phyloP scores from a whole-genome alignment of 148 eudicot species.

The Rhododendron mucronatum region DNA sequence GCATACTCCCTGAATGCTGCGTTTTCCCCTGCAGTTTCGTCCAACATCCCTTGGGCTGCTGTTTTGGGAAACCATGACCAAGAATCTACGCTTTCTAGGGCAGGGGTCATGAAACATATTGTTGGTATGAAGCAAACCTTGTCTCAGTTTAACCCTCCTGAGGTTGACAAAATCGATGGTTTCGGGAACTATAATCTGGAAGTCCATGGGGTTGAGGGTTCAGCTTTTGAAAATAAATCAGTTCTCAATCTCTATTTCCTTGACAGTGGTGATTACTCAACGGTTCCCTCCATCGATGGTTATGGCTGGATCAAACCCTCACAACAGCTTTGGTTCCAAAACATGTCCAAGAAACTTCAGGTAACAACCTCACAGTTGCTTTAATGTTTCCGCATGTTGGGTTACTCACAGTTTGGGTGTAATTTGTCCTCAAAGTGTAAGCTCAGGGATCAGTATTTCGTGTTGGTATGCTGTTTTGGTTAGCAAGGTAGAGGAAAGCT shows the following conservation, averaged over 20 bases:
- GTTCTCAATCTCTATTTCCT: conserved; percentile 77
- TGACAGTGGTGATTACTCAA: conserved; percentile 97
- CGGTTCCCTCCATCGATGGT: conserved; percentile 49
- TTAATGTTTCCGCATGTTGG: background rate
- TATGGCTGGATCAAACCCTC: conserved; percentile 95
- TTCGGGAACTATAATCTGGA: conserved; percentile 88
- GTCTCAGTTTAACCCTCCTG: conserved; percentile 64
- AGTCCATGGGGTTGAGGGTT: conserved; percentile 63
- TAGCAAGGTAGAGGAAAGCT: too few relatives aligned
- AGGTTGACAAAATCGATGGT: conserved; percentile 57
- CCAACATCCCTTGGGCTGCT: conserved; percentile 91
- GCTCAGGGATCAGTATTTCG: background rate
- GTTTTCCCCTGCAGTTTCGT: conserved; percentile 61
- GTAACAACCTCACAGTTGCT: conserved; percentile 21
- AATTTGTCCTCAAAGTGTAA: background rate
- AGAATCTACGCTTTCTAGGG: conserved; percentile 64
- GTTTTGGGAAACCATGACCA: conserved; percentile 95
- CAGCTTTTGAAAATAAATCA: conserved; percentile 64
- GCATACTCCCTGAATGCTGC: conserved; percentile 69
- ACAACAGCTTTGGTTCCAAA: conserved; percentile 82
- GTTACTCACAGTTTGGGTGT: background rate
- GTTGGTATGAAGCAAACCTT: conserved; percentile 64
- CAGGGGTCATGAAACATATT: conserved; percentile 73
- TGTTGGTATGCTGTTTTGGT: background rate
- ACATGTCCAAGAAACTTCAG: conserved; percentile 54